These are phyloP conservation scores for Euptelea pleiosperma DNA, from an alignment of 164 flowering plant genomes.

Conservation along the genomic window DNA sequence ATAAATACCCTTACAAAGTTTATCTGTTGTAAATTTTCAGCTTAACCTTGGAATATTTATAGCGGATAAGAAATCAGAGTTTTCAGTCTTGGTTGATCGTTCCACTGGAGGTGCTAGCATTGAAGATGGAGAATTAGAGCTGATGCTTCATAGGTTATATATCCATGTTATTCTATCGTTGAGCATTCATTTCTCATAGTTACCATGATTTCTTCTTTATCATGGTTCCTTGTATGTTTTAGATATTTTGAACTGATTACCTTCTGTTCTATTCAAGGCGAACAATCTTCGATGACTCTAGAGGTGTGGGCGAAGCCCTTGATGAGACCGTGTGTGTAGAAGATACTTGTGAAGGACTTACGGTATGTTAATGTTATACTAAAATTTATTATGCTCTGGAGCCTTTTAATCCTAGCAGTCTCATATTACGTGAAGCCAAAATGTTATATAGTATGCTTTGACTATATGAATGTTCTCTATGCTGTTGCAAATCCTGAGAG, in stretches of 20 bases:
- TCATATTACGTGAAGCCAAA: background rate
- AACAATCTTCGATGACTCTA: constrained; percentile 46
- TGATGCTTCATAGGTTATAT: constrained; percentile 82
- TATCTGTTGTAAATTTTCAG: constrained; percentile 31
- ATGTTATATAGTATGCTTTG: background rate
- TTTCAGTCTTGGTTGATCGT: constrained; percentile 88
- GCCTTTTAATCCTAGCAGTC: no score
- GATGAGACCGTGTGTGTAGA: constrained; percentile 63
- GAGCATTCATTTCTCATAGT: background rate
- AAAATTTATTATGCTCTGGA: no score
- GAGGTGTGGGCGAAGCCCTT: constrained; percentile 79
- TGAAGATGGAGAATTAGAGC: constrained; percentile 72
- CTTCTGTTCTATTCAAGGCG: constrained; percentile 40
- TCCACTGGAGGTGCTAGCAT: constrained; percentile 84
- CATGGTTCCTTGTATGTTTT: background rate
- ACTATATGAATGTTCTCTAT: no score
- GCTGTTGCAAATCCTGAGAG: no score
- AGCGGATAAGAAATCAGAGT: constrained; percentile 52
- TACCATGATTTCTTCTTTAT: background rate
- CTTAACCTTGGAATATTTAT: constrained; percentile 74
- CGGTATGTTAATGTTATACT: constrained; percentile 33
- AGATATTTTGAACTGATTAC: constrained; percentile 5
- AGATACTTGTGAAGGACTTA: constrained; percentile 63
- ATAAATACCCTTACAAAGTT: background rate
- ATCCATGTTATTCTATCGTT: constrained; percentile 1